Conservation (phyloP, 2,329 filamentous ascomycete species). For the Pezicula carpinea region DNA sequence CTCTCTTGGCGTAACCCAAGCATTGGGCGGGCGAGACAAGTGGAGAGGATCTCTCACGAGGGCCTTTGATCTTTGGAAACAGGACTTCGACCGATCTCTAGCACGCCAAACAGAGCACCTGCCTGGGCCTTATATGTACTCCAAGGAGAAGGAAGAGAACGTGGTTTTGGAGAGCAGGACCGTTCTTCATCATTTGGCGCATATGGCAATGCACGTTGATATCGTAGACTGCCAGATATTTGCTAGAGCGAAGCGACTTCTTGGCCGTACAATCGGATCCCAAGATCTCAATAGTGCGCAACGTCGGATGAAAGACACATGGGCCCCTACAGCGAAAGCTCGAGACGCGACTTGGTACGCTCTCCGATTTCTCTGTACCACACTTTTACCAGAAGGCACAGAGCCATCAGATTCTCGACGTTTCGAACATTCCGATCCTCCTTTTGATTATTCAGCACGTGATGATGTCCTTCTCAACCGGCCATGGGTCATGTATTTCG, state of each 20-base stretch:
- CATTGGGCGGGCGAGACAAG: conserved; percentile 81
- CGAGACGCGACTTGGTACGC: conserved; percentile 92
- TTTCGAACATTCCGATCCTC: conserved; percentile 27
- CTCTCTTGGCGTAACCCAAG: conserved; percentile 72
- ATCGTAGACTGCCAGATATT: conserved; percentile 98
- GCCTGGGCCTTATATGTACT: conserved; percentile 49
- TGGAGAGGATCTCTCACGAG: conserved; percentile 82
- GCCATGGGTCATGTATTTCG: conserved; percentile 94
- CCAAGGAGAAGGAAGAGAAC: conserved; percentile 59
- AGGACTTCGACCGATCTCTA: conserved; percentile 81
- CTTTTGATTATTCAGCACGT: conserved; percentile 67
- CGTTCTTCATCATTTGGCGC: conserved; percentile 86
- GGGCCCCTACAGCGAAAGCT: conserved; percentile 84
- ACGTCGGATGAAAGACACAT: conserved; percentile 78
- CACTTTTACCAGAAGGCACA: conserved; percentile 60
- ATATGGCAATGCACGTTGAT: conserved; percentile 97
- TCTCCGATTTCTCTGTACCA: conserved; percentile 80
- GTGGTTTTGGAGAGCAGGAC: conserved; percentile 80
- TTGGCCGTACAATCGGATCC: conserved; percentile 78
- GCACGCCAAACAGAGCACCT: conserved; percentile 47
- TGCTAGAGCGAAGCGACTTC: conserved; percentile 76
- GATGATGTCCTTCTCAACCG: conserved; percentile 88
- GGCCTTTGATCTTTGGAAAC: conserved; percentile 92
- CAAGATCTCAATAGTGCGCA: conserved; percentile 77
- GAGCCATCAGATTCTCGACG: conserved; percentile 33